These are phyloP conservation scores for Candida insectalens DNA, from an alignment of 805 yeast genomes.

Conservation along the genomic window DNA sequence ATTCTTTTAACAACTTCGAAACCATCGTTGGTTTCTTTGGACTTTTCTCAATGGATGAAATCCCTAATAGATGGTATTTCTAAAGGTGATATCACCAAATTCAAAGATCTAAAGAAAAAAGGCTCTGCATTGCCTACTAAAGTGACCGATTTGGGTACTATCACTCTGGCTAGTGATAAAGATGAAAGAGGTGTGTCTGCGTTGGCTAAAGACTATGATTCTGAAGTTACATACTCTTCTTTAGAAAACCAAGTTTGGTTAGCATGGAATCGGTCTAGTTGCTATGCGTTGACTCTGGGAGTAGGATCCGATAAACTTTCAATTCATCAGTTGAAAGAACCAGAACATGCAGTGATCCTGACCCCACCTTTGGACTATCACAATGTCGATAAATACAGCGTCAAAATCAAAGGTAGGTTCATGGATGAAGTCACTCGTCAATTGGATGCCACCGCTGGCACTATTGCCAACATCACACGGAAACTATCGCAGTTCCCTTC, in stretches of 20 bases:
- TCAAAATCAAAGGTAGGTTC: constrained; percentile 4
- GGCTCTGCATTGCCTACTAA: constrained; percentile 14
- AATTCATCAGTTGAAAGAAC: too few relatives aligned
- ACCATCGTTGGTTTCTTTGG: constrained; percentile 16
- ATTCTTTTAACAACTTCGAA: constrained; percentile 12
- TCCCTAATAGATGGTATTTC: constrained; percentile 8
- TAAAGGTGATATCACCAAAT: constrained; percentile 11
- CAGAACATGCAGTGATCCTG: too few relatives aligned
- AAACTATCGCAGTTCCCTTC: constrained; percentile 3
- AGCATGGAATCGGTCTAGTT: constrained; percentile 13
- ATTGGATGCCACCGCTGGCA: constrained; percentile 3
- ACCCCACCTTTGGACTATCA: too few relatives aligned
- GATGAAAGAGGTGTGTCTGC: not conserved
- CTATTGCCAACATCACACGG: constrained; percentile 8
- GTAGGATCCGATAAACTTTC: too few relatives aligned
- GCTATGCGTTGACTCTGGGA: not conserved
- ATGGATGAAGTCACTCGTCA: constrained; percentile 4
- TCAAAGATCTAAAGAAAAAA: constrained; percentile 7
- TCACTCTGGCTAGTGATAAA: constrained; percentile 4
- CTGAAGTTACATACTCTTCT: constrained; percentile 5
- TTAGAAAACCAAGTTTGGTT: constrained; percentile 14
- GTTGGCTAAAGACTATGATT: not conserved
- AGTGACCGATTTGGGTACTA: constrained; percentile 10
- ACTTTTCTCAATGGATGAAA: constrained; percentile 20
- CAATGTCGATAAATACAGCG: constrained; percentile 6